Percentiles rank a stretch among this genome's conserved stretches.
Conservation (phyloP, 345 rosid genomes). For the Heritiera littoralis region DNA sequence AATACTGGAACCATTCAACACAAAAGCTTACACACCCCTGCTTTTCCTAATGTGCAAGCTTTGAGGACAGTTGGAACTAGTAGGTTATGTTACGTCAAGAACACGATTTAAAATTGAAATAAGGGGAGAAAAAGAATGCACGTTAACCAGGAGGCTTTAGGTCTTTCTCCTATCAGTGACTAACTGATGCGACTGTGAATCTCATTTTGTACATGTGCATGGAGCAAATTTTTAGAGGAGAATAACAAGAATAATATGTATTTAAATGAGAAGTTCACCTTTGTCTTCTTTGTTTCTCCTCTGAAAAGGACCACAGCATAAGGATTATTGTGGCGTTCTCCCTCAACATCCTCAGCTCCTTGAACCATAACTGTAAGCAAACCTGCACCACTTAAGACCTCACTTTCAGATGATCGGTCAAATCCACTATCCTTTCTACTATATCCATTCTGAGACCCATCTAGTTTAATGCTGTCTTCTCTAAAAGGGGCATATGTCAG, state of each 20-base stretch:
- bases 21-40: not conserved
- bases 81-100: not conserved
- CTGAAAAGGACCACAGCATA: conserved; percentile 60
- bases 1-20: not conserved
- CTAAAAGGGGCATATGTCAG: conserved; percentile 64
- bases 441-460: conserved; percentile 26
- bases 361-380: conserved; percentile 58
- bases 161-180: not conserved
- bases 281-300: conserved; percentile 72
- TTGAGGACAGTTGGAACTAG: not conserved
- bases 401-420: conserved; percentile 38
- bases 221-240: not conserved
- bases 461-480: conserved; percentile 49
- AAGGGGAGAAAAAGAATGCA: not conserved
- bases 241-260: not conserved
- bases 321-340: conserved; percentile 63
- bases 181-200: not conserved
- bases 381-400: conserved; percentile 50
- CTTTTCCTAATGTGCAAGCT: not conserved
- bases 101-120: not conserved
- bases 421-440: conserved; percentile 36
- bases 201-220: not conserved
- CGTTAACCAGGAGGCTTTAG: not conserved
- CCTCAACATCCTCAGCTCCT: conserved; percentile 71
- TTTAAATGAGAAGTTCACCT: conserved; percentile 38